Evolutionary conservation across 805 yeast species (phyloP).

Genomic region (Candida patagonica): DNA sequence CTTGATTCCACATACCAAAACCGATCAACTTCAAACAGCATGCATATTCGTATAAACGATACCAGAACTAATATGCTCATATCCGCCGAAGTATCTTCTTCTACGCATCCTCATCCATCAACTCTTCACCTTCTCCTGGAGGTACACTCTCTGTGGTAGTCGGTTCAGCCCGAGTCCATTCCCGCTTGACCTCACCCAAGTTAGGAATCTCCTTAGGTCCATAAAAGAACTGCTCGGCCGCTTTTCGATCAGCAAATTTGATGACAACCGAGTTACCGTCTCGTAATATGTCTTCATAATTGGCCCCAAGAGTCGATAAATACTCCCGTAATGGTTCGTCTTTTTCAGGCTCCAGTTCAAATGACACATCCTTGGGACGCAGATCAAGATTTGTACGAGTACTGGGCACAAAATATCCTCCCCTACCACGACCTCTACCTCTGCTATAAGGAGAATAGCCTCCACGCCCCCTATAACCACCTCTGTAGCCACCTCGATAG

Average conservation of each 20-base stretch:
- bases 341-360: slow-evolving; percentile 25
- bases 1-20: too few relatives aligned
- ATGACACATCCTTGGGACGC: slow-evolving; percentile 30
- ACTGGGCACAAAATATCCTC: slow-evolving; percentile 19
- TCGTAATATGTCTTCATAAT: slow-evolving; percentile 18
- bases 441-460: slow-evolving; percentile 18
- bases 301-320: slow-evolving; percentile 21
- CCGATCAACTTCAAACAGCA: too few relatives aligned
- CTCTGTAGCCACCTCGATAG: slow-evolving; percentile 9
- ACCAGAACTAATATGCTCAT: too few relatives aligned
- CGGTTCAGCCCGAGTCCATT: slow-evolving; percentile 19
- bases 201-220: slow-evolving; percentile 21
- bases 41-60: too few relatives aligned
- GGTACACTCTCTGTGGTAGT: too few relatives aligned
- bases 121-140: too few relatives aligned
- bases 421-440: slow-evolving; percentile 19
- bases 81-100: too few relatives aligned
- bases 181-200: slow-evolving; percentile 23
- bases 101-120: too few relatives aligned
- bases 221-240: slow-evolving; percentile 31
- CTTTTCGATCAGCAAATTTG: slow-evolving; percentile 28
- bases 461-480: slow-evolving; percentile 20
- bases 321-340: slow-evolving; percentile 28
- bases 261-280: slow-evolving; percentile 14
- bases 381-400: slow-evolving; percentile 27